Conservation (phyloP, 2,329 filamentous ascomycete genomes). For the Trichocomaceae sp. region DNA sequence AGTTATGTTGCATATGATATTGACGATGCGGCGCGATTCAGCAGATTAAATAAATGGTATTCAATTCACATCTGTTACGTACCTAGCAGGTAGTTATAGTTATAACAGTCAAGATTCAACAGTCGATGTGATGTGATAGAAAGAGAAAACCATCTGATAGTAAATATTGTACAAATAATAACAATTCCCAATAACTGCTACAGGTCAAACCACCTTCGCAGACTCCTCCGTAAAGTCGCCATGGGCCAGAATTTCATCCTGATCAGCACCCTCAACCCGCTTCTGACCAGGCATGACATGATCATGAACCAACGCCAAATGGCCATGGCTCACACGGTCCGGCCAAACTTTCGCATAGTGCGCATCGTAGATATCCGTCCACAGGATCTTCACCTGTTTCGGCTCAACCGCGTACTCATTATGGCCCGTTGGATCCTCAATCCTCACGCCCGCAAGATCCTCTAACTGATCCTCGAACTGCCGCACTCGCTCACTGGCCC, state of each 20-base stretch:
- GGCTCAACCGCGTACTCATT: conserved; percentile 21
- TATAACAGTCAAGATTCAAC: background rate
- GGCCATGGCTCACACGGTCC: conserved; percentile 37
- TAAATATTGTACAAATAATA: conserved; percentile 13
- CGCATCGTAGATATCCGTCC: conserved; percentile 42
- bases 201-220: background rate
- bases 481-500: conserved; percentile 18
- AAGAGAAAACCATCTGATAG: background rate
- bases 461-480: conserved; percentile 21
- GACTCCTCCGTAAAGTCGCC: conserved; percentile 14
- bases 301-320: conserved; percentile 30
- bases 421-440: conserved; percentile 3
- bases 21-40: background rate
- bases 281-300: conserved; percentile 32
- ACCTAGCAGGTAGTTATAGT: too few species aligned
- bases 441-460: conserved; percentile 12
- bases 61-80: too few species aligned
- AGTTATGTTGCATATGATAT: conserved; percentile 2
- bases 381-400: conserved; percentile 39
- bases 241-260: conserved; percentile 21
- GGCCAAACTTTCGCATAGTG: conserved; percentile 39
- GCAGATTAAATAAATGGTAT: background rate
- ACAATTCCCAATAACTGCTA: conserved; percentile 18
- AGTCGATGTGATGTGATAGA: background rate
- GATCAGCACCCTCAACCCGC: conserved; percentile 8